These are phyloP conservation scores for Dioszegia crocea DNA, from an alignment of 768 basidiomycete species.

Conservation along the genomic window DNA sequence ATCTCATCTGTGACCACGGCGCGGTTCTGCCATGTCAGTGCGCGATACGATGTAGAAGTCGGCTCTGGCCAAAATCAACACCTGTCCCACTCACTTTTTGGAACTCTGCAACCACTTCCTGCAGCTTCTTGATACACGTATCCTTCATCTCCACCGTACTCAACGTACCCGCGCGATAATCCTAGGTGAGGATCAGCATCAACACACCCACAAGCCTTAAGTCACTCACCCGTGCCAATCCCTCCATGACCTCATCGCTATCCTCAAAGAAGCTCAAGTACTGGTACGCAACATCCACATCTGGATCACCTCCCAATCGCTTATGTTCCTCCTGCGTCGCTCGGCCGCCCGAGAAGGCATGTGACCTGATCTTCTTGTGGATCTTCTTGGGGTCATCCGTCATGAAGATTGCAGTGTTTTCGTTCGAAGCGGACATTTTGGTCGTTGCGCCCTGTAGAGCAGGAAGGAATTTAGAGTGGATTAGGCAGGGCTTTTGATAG, in stretches of 20 bases:
- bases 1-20: slow-evolving; percentile 74
- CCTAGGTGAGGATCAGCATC: slow-evolving; percentile 55
- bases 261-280: slow-evolving; percentile 94
- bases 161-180: slow-evolving; percentile 81
- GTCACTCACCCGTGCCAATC: slow-evolving; percentile 65
- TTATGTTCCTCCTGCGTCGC: slow-evolving; percentile 96
- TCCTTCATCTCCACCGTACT: slow-evolving; percentile 89
- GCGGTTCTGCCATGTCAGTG: slow-evolving; percentile 58
- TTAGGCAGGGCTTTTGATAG: slow-evolving; percentile 86
- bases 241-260: slow-evolving; percentile 80
- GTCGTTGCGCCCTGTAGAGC: slow-evolving; percentile 96
- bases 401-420: slow-evolving; percentile 94
- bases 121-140: slow-evolving; percentile 74
- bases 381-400: slow-evolving; percentile 86
- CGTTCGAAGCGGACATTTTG: slow-evolving; percentile 97
- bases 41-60: too few relatives aligned
- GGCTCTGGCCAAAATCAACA: neutral
- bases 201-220: neutral
- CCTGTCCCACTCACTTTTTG: slow-evolving; percentile 60
- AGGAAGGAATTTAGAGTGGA: slow-evolving; percentile 97
- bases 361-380: slow-evolving; percentile 93
- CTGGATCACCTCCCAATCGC: slow-evolving; percentile 78
- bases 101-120: slow-evolving; percentile 77
- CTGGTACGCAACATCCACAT: slow-evolving; percentile 93
- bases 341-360: slow-evolving; percentile 91